Evolutionary conservation across 208 protist genomes (phyloP), one percentile per base, ranked within the genome.

Genomic region (Phytomonas serpens): DNA sequence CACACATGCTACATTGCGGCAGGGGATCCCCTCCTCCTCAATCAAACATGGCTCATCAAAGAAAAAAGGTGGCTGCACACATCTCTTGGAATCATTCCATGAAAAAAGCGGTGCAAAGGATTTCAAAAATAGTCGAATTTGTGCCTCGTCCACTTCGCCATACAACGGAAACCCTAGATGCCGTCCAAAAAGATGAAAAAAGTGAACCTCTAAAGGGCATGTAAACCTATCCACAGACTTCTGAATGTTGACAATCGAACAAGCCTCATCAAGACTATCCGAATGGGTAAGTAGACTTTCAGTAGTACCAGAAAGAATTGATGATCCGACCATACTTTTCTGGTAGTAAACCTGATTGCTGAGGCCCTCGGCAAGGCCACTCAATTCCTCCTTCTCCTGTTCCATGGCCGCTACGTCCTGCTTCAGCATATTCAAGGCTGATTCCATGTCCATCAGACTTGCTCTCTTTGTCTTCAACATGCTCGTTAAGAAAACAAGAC

Each of bases 21-120:
- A 93, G 29, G 67, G 14, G 11, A 19, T 57, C 23, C 33, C n/a
- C 34, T 51, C 38, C 33, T 37, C 61, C 68, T 80, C 86, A 77
- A 93, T 73, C 27, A 90, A 64, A 57, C 89, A 94, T n/a, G 83
- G 82, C 75, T 89, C 82, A 57, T 89, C 80, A 64, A 87, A 85
- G 31, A 89, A 80, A 27, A 80, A 71, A 4, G 69, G 83, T 13
- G 63, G 64, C 69, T 47, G 62, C 42, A 82, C 83, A 2, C 32
- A 40, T 33, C 36, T 27, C 29, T 75, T 51, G 11, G 71, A 70
- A 9, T 23, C 52, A 23, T 74, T 68, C 72, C 72, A 85, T 66
- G 63, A 42, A 67, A 91, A 90, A 5, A 94, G 82, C 0, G 83
- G 82, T 0, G 78, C 81, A 47, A 83, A 87, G 9, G 61, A 34